Conservation (phyloP, 257 asterid genomes). For the Fraxinus excelsior region DNA sequence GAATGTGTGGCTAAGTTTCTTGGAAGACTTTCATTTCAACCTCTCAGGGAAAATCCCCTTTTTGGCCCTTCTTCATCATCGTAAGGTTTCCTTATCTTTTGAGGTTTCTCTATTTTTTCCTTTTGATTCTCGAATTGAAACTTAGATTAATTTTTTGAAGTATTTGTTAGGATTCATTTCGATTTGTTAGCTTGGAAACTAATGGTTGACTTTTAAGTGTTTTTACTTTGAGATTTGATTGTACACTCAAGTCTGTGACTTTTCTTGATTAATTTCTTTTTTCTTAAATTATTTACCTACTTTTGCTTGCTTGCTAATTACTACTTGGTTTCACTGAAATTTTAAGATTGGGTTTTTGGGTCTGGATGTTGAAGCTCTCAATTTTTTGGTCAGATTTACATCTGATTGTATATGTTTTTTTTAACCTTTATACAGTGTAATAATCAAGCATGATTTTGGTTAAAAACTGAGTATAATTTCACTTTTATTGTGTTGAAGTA, state of each 20-base stretch:
- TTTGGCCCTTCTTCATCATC: constrained; percentile 89
- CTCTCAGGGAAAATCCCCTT: constrained; percentile 87
- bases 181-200: background rate
- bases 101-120: background rate
- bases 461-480: background rate
- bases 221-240: constrained; percentile 12
- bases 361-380: background rate
- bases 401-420: background rate
- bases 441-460: background rate
- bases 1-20: constrained; percentile 78
- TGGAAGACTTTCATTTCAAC: constrained; percentile 93
- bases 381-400: background rate
- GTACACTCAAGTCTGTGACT: constrained; percentile 3
- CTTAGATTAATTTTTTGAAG: background rate
- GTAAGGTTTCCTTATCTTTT: constrained; percentile 37
- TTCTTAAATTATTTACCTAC: background rate
- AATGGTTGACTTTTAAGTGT: constrained; percentile 25
- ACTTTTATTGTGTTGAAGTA: background rate
- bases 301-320: background rate
- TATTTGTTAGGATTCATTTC: background rate
- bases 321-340: background rate
- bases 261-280: constrained; percentile 19
- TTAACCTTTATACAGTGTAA: background rate
- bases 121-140: background rate
- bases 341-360: background rate